A percentile compares a stretch with the other conserved stretches of the same genome.
These are phyloP conservation scores for Protomyces gravidus DNA, from an alignment of 1,139 yeast genomes.

Conservation along the genomic window DNA sequence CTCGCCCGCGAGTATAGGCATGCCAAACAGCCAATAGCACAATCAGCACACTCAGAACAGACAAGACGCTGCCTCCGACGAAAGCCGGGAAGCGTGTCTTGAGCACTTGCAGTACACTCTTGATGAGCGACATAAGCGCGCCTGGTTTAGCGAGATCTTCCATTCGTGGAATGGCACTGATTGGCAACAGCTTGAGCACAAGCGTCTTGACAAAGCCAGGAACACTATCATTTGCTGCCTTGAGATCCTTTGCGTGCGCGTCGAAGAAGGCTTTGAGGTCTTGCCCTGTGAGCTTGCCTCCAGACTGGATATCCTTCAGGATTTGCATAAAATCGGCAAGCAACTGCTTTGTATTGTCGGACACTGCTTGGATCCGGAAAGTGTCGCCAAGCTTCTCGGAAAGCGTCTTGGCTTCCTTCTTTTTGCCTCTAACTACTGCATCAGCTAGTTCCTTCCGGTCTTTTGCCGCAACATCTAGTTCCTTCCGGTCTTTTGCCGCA, in stretches of 20 bases:
- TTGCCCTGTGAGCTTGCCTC: constrained; percentile 20
- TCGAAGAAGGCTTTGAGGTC: constrained; percentile 15
- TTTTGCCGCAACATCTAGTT: neutral
- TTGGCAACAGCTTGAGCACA: constrained; percentile 18
- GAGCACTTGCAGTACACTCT: constrained; percentile 18
- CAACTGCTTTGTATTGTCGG: constrained; percentile 11
- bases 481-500: neutral
- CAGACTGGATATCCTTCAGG: constrained; percentile 20
- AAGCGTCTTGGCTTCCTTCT: neutral
- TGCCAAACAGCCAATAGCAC: constrained; percentile 22
- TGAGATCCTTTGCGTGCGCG: constrained; percentile 15
- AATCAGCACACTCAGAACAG: constrained; percentile 21
- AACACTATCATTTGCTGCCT: constrained; percentile 22
- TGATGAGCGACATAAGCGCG: constrained; percentile 21
- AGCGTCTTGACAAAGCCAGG: constrained; percentile 24
- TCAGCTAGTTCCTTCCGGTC: neutral
- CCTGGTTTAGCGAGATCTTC: constrained; percentile 26
- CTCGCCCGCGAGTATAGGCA: constrained; percentile 22
- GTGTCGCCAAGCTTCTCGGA: constrained; percentile 13
- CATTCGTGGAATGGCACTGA: constrained; percentile 15
- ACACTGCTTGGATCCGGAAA: constrained; percentile 6
- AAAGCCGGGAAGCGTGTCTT: constrained; percentile 19
- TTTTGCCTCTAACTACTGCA: neutral
- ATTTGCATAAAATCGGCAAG: constrained; percentile 22
- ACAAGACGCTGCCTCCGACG: constrained; percentile 20